These are phyloP conservation scores for Hemileccinum hortonii DNA, from an alignment of 1,284 basidiomycete genomes.

Conservation along the genomic window DNA sequence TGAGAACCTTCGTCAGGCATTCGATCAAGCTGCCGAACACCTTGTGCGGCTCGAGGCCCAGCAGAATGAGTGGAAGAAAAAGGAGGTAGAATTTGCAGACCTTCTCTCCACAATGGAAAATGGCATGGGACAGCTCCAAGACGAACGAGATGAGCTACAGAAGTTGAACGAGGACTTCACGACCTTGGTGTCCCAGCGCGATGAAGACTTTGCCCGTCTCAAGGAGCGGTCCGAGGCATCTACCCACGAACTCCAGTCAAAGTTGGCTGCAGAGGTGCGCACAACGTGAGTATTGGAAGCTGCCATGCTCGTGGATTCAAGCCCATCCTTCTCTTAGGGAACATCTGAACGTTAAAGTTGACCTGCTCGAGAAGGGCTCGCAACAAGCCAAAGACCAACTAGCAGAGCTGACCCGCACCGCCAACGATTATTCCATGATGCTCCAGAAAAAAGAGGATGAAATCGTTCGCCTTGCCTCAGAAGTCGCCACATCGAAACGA, in stretches of 20 bases:
- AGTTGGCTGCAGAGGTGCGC: conserved; percentile 65
- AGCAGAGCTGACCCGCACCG: conserved; percentile 73
- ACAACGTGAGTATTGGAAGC: conserved; percentile 55
- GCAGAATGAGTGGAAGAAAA: conserved; percentile 63
- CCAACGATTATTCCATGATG: conserved; percentile 76
- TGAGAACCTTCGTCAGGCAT: conserved; percentile 66
- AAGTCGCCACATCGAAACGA: conserved; percentile 52
- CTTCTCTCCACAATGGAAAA: conserved; percentile 60
- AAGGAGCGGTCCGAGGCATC: conserved; percentile 76
- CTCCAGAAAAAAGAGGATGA: conserved; percentile 81
- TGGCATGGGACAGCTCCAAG: conserved; percentile 55
- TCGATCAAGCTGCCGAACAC: conserved; percentile 83
- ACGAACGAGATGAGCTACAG: conserved; percentile 60
- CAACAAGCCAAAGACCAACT: conserved; percentile 79
- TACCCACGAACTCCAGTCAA: conserved; percentile 71
- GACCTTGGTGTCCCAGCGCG: conserved; percentile 68
- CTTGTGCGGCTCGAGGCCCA: conserved; percentile 78
- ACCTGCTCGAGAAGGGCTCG: conserved; percentile 63
- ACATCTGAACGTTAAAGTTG: conserved; percentile 55
- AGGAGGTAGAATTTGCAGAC: conserved; percentile 59
- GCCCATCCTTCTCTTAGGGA: conserved; percentile 47
- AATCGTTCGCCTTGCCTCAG: conserved; percentile 56
- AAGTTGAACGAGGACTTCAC: conserved; percentile 73
- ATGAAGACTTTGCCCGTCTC: conserved; percentile 75
- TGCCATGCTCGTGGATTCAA: background rate